Conservation (phyloP, 73 alveolate species). For the Effrenium voratum region DNA sequence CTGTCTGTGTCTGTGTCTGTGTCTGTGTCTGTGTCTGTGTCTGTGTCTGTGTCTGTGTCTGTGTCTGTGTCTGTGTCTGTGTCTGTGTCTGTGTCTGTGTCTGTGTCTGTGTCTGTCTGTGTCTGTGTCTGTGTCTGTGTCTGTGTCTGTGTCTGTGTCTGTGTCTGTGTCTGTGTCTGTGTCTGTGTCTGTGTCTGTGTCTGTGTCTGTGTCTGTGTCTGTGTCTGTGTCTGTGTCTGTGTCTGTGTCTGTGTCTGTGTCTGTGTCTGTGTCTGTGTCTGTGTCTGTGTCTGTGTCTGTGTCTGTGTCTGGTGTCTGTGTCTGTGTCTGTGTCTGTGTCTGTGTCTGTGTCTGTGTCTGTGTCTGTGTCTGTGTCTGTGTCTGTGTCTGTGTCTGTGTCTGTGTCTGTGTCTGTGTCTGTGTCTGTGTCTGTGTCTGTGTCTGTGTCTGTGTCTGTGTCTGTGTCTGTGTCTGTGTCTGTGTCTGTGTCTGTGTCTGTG, state of each 20-base stretch:
- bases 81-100: neutral
- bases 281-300: neutral
- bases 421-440: neutral
- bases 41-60: conserved; percentile 4
- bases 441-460: neutral
- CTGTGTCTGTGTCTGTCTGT: neutral
- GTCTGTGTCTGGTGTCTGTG: too few species aligned
- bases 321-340: neutral
- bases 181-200: neutral
- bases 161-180: neutral
- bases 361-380: neutral
- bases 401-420: conserved; percentile 4
- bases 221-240: neutral
- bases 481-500: neutral
- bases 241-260: neutral
- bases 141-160: neutral
- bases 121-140: neutral
- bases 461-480: neutral
- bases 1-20: neutral
- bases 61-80: neutral
- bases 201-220: neutral
- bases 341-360: neutral
- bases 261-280: neutral
- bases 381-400: neutral
- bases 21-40: neutral